Base-by-base conservation (phyloP, 805 yeast genomes). In the Clavispora asparagi region DNA sequence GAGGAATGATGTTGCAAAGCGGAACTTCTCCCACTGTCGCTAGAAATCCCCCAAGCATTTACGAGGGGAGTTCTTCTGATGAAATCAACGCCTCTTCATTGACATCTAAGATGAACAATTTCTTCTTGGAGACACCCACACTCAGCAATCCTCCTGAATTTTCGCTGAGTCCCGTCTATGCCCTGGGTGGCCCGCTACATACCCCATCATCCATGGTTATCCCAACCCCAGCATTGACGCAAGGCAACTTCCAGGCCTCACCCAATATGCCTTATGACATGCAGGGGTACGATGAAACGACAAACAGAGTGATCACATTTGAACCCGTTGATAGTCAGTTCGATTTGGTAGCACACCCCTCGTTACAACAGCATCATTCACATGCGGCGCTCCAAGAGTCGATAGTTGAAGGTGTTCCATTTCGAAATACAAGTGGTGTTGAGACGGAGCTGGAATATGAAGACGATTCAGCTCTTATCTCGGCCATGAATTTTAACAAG, bases 121-220 rank as follows among this genome's bases (percentile, higher is more conserved):
- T 41, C 25, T 41, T 38, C 29, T 41, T 45, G 32, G 43, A 42
- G 30, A 45, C 48, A 3, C 48, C 40, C 17, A 41, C 45, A 8
- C 1, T 42, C 13, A 14, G 33, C 4, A 25, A 25, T 5, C 16
- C 44, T 8, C 35, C 42, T 6, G 36, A 12, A 8, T 40, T 40
- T 14, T n/a, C 32, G 13, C 35, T 19, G 19, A 40, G 42, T 25
- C 42, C 44, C 3, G 19, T 28, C 11, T 35, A 23, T 25, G 16
- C 29, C 4, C 36, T 8, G 17, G 31, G 17, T 4, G 17, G 25
- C 23, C 9, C 17, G 13, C 13, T 36, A 12, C 40, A 42, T 31
- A 42, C 44, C 9, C 44, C 44, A 1, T 26, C n/a, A 2, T 42
- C 44, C 9, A 26, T 42, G 19, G 39, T 5, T 14, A 25, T 25